Evolutionary conservation across 306 rosid species (phyloP), one percentile per base, ranked within the genome.

Genomic region (Medicago lupulina): DNA sequence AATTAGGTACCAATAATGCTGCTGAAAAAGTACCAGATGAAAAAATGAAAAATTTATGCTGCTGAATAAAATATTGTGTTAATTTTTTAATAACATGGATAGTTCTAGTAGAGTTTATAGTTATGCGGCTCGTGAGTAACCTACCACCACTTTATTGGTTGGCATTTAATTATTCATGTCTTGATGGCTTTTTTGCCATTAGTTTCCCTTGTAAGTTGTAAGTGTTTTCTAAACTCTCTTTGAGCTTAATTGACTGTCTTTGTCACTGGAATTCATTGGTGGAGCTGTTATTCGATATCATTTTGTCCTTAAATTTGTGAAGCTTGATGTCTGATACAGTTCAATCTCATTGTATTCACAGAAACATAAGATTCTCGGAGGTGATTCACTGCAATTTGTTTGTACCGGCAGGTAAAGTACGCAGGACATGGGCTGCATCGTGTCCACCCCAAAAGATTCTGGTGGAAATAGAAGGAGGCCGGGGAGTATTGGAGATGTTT

Each of bases 381-480:
- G 75, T 75, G 77, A 82, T 87, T 83, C 49, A 63, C 61, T 78
- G 72, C 71, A 10, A 68, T 69, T 81, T 54, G n/a, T 76, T 78
- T 87, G 84, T 65, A 74, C 76, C 76, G 46, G 82, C 86, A 87
- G 94, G 87, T 78, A 74, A 79, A 76, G 84, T 61, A 58, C 74
- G 73, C 68, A 44, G 87, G 90, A 87, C 79, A 94, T 94, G 98
- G 98, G 98, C 63, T 94, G 98, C 88, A 72, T 91, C 17, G 87
- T 83, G 21, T 94, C 98, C 68, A 86, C 91, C 43, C 95, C 89
- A 38, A 88, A 84, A 83, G 97, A 91, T 87, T 74, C 91, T 50
- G 88, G 88, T 80, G 96, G 97, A 75, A 87, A 82, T 84, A 85
- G 98, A 81, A 89, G 96, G 84, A 91, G 90, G 74, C 98, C 96